These are phyloP conservation scores for Naematelia aurantialba DNA, from an alignment of 768 basidiomycete species.

Conservation along the genomic window DNA sequence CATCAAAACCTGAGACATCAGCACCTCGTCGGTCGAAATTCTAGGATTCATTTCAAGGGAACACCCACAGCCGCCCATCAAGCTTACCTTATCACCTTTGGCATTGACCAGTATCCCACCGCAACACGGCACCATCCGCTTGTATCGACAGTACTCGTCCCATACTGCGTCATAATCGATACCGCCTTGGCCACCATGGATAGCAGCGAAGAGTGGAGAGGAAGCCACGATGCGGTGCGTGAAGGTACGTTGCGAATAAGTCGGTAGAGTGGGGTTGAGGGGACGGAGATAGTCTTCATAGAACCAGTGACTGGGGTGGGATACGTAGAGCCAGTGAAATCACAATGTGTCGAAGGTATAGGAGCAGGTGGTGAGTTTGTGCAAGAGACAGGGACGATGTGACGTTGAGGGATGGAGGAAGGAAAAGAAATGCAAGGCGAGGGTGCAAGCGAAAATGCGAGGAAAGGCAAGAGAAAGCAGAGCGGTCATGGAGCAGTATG, in stretches of 20 bases:
- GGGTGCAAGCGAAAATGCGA: not conserved
- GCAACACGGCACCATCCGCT: conserved; percentile 93
- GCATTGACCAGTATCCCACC: conserved; percentile 94
- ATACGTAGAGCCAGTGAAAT: too few species aligned
- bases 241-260: conserved; percentile 84
- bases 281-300: conserved; percentile 98
- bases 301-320: conserved; percentile 96
- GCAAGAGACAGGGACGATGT: too few species aligned
- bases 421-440: conserved; percentile 16
- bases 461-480: too few species aligned
- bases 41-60: too few species aligned
- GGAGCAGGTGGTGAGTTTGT: too few species aligned
- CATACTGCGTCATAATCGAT: conserved; percentile 38
- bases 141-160: conserved; percentile 82
- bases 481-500: too few species aligned
- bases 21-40: not conserved
- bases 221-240: conserved; percentile 81
- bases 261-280: conserved; percentile 78
- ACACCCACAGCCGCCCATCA: too few species aligned
- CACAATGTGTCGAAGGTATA: too few species aligned
- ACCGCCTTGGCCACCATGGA: conserved; percentile 18
- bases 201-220: conserved; percentile 29
- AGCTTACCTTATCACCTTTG: conserved; percentile 80
- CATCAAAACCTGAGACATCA: conserved; percentile 71
- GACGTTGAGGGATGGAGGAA: conserved; percentile 5